Evolutionary conservation across 1,284 basidiomycete genomes (phyloP).

Genomic region (Leccinum proximum): DNA sequence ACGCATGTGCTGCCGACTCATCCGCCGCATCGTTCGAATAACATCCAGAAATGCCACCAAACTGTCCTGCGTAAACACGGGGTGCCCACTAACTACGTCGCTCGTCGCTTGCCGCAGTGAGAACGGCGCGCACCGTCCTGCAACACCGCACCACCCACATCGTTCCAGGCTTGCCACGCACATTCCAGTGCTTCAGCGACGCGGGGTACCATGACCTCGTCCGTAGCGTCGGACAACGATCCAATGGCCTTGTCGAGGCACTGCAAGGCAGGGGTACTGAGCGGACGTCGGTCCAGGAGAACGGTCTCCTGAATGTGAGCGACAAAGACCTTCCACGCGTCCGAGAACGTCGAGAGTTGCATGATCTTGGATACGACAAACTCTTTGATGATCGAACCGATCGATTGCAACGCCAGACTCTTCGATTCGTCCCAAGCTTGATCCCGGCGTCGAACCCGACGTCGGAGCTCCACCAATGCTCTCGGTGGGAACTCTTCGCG

Average conservation of each 20-base stretch:
- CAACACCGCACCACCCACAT: conserved; percentile 58
- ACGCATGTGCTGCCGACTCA: conserved; percentile 44
- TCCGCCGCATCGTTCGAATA: conserved; percentile 54
- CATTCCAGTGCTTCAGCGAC: conserved; percentile 53
- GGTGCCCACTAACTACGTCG: conserved; percentile 25
- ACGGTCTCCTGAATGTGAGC: conserved; percentile 68
- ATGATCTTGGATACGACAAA: conserved; percentile 77
- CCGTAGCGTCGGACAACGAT: conserved; percentile 41
- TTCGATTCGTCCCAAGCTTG: conserved; percentile 86
- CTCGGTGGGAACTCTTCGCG: conserved; percentile 35
- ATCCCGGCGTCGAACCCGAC: conserved; percentile 24
- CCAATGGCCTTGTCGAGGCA: conserved; percentile 79
- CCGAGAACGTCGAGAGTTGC: conserved; percentile 62
- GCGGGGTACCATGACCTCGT: conserved; percentile 39
- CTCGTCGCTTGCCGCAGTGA: conserved; percentile 14
- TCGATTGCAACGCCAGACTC: conserved; percentile 80
- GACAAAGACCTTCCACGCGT: conserved; percentile 75
- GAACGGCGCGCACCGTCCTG: conserved; percentile 19
- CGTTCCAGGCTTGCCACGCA: conserved; percentile 71
- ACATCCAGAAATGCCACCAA: conserved; percentile 79
- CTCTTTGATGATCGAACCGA: conserved; percentile 81
- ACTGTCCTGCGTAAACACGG: conserved; percentile 84
- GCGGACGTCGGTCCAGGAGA: conserved; percentile 59
- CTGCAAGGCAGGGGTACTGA: conserved; percentile 78
- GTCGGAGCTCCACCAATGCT: conserved; percentile 10